Evolutionary conservation across 257 asterid species (phyloP), one percentile per base, ranked within the genome.

Genomic region (Striga asiatica): DNA sequence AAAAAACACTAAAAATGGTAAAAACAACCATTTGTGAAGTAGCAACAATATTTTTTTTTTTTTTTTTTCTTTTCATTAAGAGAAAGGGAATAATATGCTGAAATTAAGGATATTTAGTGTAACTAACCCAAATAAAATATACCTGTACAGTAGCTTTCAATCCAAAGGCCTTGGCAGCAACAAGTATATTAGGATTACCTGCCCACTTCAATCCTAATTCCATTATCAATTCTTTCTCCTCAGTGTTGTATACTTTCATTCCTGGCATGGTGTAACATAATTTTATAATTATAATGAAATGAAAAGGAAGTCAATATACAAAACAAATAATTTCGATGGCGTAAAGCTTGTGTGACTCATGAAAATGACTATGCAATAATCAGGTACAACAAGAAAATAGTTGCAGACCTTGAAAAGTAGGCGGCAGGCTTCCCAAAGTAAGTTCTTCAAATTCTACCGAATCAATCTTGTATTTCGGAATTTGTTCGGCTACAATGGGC

Each of bases 221-320:
- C 97, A 88, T 84, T 18, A 88, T 88, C 68, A 88, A 46, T 58
- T 88, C 91, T 76, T 88, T 82, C 59, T 88, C 97, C 66, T 84
- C 95, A 0, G 97, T 88, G 43, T 53, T 65, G 65, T 76, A 84
- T 41, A 88, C 93, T 75, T 88, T 88, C 86, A 88, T 84, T 65
- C 97, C 97, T 88, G 72, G 23, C 32, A 19, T 6, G 19, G 47
- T 31, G 37, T 31, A n/a, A 3, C 1, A 2, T 35, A 10, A 20
- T 49, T 6, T 43, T 9, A 21, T 32, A 2, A 27, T 27, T 27
- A 27, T 27, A 2, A 27, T 7, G 7, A 27, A 7, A 27, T 27
- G 7, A 27, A 27, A 27, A 3, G 7, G 32, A 27, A 27, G 7
- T 27, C 5, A 27, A 27, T 2, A 27, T 27, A 2, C 16, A 37